A percentile compares a stretch with the other conserved stretches of the same genome.
Evolutionary conservation across 495 filamentous ascomycete genomes (phyloP).

Genomic region (Talaromyces ruber): DNA sequence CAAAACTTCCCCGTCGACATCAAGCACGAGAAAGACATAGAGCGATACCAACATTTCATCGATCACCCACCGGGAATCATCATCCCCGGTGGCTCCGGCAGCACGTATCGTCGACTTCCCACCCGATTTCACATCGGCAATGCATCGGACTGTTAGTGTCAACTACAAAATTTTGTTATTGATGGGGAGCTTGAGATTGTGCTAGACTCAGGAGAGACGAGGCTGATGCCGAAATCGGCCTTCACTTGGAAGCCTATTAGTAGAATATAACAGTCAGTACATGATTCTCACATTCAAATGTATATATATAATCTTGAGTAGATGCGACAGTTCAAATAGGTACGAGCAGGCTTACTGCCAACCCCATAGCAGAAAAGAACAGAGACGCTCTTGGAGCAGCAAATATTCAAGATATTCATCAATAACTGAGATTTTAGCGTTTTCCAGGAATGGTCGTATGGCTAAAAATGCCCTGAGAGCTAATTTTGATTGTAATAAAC

Average conservation of each 20-base stretch:
- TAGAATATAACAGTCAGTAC: no score
- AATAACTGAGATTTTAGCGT: no score
- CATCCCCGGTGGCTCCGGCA: background rate
- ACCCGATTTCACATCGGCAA: slow-evolving; percentile 5
- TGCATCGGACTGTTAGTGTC: slow-evolving; percentile 57
- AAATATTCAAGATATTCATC: no score
- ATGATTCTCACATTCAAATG: no score
- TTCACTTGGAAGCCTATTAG: no score
- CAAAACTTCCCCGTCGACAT: slow-evolving; percentile 1
- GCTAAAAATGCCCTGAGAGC: background rate
- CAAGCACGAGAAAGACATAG: background rate
- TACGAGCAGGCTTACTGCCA: no score
- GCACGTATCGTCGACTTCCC: slow-evolving; percentile 2
- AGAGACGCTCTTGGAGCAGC: no score
- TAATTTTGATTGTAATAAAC: background rate
- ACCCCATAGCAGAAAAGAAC: no score
- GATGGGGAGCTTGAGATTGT: slow-evolving; percentile 59
- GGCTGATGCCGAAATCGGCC: background rate
- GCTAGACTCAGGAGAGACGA: slow-evolving; percentile 39
- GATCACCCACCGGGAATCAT: background rate
- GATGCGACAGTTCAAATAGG: no score
- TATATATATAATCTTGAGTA: no score
- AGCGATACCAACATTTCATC: background rate
- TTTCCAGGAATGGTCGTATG: no score
- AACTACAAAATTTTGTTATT: slow-evolving; percentile 60